Evolutionary conservation across 306 rosid genomes (phyloP), one percentile per base, ranked within the genome.

Genomic region (Prinsepia uniflora): DNA sequence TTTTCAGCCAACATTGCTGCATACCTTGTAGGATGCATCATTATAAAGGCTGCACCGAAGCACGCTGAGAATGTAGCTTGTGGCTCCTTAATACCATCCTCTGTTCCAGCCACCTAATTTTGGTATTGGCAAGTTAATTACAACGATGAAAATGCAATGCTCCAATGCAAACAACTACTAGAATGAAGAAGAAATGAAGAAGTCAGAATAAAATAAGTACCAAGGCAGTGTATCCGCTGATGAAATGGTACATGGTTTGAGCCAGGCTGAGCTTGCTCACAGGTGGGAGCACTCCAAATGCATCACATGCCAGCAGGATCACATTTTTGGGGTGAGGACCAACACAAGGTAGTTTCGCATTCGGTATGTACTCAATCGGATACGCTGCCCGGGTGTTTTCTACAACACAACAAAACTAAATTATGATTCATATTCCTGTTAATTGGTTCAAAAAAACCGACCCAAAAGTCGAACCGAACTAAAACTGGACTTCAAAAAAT

Each of bases 221-320:
- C 96, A 92, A 75, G 53, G 98, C 96, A 44, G 98, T 92, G 58
- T 90, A 92, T 73, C 96, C 96, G 44, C 98, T 92, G 84, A 92
- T 92, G 80, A 92, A 92, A 73, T 92, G 98, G 70, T 92, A 92
- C 98, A 92, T 92, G 44, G 98, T 90, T 81, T 90, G 98, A 9
- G 96, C 92, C 68, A 92, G 52, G 87, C 49, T 90, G 50, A 92
- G 80, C 82, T 86, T 92, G 84, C 98, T 92, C 54, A 90, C 92
- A 15, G 96, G 98, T 55, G 96, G 96, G 52, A 92, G 98, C 65
- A 92, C 96, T 10, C 96, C 98, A 72, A 90, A 92, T 6, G 98
- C 96, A 10, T 92, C 98, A 69, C 98, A 92, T 8, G 98, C 98
- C 76, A 92, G 76, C 62, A 92, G 91, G 50, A 92, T 90, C 48